These are phyloP conservation scores for Rhizophagus clarus DNA, from an alignment of 192 early-diverging fungal genomes.

Conservation along the genomic window DNA sequence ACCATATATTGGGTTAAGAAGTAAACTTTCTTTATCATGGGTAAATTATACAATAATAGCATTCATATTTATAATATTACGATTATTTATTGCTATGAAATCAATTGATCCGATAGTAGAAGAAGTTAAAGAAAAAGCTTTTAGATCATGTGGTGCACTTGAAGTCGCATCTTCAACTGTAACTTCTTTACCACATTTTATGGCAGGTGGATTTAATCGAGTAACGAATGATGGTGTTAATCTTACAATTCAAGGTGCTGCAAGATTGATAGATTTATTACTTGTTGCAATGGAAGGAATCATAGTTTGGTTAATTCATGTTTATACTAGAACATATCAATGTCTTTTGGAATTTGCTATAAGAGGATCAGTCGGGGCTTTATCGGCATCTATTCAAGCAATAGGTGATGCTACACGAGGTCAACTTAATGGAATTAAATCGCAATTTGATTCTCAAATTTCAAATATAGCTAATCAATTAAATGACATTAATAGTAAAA, in stretches of 20 bases:
- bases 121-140: slow-evolving; percentile 5
- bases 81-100: slow-evolving; percentile 12
- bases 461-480: no score
- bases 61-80: slow-evolving; percentile 10
- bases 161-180: slow-evolving; percentile 26
- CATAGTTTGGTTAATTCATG: slow-evolving; percentile 17
- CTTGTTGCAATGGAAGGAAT: slow-evolving; percentile 18
- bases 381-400: not conserved
- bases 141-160: slow-evolving; percentile 14
- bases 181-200: slow-evolving; percentile 27
- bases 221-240: slow-evolving; percentile 19
- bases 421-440: not conserved
- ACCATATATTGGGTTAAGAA: slow-evolving; percentile 23
- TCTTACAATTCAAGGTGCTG: slow-evolving; percentile 2
- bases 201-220: slow-evolving; percentile 29
- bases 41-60: slow-evolving; percentile 20
- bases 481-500: no score
- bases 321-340: slow-evolving; percentile 3
- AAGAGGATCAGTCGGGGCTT: not conserved
- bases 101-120: slow-evolving; percentile 24
- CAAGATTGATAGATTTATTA: not conserved
- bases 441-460: not conserved
- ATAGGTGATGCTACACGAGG: not conserved
- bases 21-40: slow-evolving; percentile 16
- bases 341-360: slow-evolving; percentile 27